Conservation (phyloP, 2,329 filamentous ascomycete species). For the Nemania abortiva region DNA sequence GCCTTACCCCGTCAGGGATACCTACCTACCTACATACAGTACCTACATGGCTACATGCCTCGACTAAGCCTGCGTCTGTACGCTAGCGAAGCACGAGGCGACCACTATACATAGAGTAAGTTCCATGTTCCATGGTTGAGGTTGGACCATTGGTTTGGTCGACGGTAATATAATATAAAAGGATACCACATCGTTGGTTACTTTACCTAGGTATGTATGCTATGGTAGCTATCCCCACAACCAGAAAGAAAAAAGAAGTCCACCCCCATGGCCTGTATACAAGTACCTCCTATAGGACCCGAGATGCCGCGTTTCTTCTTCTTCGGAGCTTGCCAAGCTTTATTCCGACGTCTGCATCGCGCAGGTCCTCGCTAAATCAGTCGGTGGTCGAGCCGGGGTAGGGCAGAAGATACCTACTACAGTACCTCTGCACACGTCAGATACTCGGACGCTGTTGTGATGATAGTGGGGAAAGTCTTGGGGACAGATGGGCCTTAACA, state of each 20-base stretch:
- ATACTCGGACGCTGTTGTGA: conserved; percentile 29
- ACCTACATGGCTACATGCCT: background rate
- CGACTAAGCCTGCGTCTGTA: conserved; percentile 14
- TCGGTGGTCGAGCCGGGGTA: conserved; percentile 33
- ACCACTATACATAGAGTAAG: background rate
- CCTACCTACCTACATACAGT: background rate
- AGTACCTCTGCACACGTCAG: conserved; percentile 36
- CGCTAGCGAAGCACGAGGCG: conserved; percentile 21
- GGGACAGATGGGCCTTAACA: conserved; percentile 17
- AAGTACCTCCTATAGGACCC: background rate
- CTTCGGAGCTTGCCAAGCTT: conserved; percentile 32
- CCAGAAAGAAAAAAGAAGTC: background rate
- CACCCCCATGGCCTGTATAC: conserved; percentile 9
- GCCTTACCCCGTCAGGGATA: conserved; percentile 25
- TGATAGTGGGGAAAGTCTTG: conserved; percentile 22
- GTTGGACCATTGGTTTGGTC: conserved; percentile 1
- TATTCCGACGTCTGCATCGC: conserved; percentile 30
- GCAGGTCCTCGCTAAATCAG: conserved; percentile 27
- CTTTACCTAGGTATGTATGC: background rate
- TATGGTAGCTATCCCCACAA: conserved; percentile 8
- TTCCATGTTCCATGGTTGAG: background rate
- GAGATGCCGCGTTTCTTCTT: conserved; percentile 21
- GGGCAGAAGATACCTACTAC: conserved; percentile 13
- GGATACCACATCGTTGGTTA: conserved; percentile 15
- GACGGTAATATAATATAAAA: conserved; percentile 12